A percentile compares a stretch with the other conserved stretches of the same genome.
These are phyloP conservation scores for Ceriops zippeliana DNA, from an alignment of 345 rosid genomes.

Conservation along the genomic window DNA sequence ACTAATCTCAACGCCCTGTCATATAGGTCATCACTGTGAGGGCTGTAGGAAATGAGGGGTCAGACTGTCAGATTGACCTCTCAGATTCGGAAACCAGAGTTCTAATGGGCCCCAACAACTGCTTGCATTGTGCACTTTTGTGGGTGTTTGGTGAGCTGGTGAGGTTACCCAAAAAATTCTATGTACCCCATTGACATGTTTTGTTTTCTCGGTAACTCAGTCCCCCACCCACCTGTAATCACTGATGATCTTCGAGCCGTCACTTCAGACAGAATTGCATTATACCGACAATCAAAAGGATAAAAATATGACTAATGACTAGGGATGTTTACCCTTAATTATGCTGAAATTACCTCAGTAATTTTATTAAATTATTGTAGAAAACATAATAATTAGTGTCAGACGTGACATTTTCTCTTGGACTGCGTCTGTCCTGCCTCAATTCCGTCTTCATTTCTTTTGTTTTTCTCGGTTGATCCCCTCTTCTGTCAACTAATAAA, in stretches of 20 bases:
- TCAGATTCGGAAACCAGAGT: slow-evolving; percentile 4
- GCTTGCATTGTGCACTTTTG: background rate
- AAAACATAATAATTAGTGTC: too few relatives aligned
- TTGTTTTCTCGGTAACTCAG: background rate
- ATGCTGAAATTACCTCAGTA: background rate
- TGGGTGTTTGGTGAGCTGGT: background rate
- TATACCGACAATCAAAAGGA: background rate
- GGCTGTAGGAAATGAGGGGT: background rate
- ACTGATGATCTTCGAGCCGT: slow-evolving; percentile 17
- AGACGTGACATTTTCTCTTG: too few relatives aligned
- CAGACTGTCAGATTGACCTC: slow-evolving; percentile 4
- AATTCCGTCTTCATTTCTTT: too few relatives aligned
- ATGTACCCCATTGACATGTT: background rate
- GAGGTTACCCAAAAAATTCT: slow-evolving; percentile 15
- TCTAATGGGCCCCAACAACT: background rate
- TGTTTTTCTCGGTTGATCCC: too few relatives aligned
- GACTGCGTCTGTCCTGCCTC: too few relatives aligned
- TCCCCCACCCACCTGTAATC: background rate
- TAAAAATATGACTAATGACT: background rate
- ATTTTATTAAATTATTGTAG: too few relatives aligned
- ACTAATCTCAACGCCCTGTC: slow-evolving; percentile 17
- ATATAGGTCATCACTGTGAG: slow-evolving; percentile 15
- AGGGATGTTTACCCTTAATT: background rate
- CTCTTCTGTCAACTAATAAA: too few relatives aligned
- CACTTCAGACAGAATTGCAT: background rate